Evolutionary conservation across 768 basidiomycete genomes (phyloP).

Genomic region (Gloeostereum incarnatum): DNA sequence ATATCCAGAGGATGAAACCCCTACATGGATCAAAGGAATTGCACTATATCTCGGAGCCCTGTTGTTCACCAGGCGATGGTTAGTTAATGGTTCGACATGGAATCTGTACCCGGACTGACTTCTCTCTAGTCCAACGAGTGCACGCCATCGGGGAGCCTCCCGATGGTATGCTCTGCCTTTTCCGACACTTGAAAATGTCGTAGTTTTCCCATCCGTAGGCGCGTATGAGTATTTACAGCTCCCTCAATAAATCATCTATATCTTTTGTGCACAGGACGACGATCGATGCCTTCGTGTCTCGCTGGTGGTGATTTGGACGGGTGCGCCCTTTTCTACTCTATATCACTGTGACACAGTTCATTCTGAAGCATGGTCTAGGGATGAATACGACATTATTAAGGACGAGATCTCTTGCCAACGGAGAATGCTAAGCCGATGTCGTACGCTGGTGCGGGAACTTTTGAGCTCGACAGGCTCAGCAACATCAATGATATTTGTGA

Average conservation of each 20-base stretch:
- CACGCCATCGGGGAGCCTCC: slow-evolving; percentile 66
- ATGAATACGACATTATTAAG: slow-evolving; percentile 54
- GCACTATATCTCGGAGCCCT: slow-evolving; percentile 62
- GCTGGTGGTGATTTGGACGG: slow-evolving; percentile 73
- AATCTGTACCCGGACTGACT: slow-evolving; percentile 2
- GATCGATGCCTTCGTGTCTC: slow-evolving; percentile 60
- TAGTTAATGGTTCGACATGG: slow-evolving; percentile 7
- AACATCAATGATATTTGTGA: slow-evolving; percentile 67
- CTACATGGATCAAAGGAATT: slow-evolving; percentile 51
- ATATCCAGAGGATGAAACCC: slow-evolving; percentile 33
- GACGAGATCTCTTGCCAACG: slow-evolving; percentile 46
- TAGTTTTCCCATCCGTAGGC: slow-evolving; percentile 63
- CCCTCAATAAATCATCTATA: slow-evolving; percentile 1
- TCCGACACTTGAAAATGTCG: slow-evolving; percentile 57
- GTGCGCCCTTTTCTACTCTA: slow-evolving; percentile 21
- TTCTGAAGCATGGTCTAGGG: too few relatives aligned
- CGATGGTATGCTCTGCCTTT: slow-evolving; percentile 41
- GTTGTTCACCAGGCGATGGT: slow-evolving; percentile 75
- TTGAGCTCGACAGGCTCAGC: slow-evolving; percentile 35
- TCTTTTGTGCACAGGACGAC: slow-evolving; percentile 28
- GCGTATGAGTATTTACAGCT: slow-evolving; percentile 16
- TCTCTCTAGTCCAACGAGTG: slow-evolving; percentile 51
- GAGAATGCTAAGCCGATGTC: slow-evolving; percentile 38
- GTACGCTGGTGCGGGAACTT: slow-evolving; percentile 32
- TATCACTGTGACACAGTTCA: not conserved